phyloP scores from a whole-genome alignment of 306 rosid genomes.

The Rosa multiflora region DNA sequence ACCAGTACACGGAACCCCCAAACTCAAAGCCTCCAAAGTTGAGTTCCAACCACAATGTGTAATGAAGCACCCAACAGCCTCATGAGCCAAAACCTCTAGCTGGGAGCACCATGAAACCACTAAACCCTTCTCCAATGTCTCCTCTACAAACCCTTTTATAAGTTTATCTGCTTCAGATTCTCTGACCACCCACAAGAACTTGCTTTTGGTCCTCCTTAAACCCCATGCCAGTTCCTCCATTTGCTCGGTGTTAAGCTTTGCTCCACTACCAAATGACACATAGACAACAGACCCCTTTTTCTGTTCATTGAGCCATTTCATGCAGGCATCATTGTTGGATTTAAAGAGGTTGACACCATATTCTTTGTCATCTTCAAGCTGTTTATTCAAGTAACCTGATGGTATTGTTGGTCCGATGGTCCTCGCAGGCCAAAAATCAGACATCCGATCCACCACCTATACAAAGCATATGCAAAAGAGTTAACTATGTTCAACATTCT shows the following conservation, averaged over 20 bases:
- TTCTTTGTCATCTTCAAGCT: slow-evolving; percentile 20
- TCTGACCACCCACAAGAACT: slow-evolving; percentile 14
- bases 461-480: too few species aligned
- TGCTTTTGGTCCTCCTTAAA: neutral
- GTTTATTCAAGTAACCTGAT: slow-evolving; percentile 20
- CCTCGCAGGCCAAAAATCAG: too few species aligned
- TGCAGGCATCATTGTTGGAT: neutral
- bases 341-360: slow-evolving; percentile 12
- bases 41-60: neutral
- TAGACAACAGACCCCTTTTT: slow-evolving; percentile 15
- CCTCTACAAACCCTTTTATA: slow-evolving; percentile 23
- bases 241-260: slow-evolving; percentile 12
- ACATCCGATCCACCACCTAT: too few species aligned
- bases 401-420: slow-evolving; percentile 23
- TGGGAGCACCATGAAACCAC: slow-evolving; percentile 22
- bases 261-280: slow-evolving; percentile 34
- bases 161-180: slow-evolving; percentile 22
- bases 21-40: neutral
- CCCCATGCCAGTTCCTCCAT: neutral
- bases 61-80: slow-evolving; percentile 17
- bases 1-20: neutral
- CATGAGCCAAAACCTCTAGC: slow-evolving; percentile 15
- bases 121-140: slow-evolving; percentile 12
- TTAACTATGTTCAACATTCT: neutral
- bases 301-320: slow-evolving; percentile 26